Base-by-base conservation (phyloP, 1,284 basidiomycete genomes). In the Apiotrichum laibachii region DNA sequence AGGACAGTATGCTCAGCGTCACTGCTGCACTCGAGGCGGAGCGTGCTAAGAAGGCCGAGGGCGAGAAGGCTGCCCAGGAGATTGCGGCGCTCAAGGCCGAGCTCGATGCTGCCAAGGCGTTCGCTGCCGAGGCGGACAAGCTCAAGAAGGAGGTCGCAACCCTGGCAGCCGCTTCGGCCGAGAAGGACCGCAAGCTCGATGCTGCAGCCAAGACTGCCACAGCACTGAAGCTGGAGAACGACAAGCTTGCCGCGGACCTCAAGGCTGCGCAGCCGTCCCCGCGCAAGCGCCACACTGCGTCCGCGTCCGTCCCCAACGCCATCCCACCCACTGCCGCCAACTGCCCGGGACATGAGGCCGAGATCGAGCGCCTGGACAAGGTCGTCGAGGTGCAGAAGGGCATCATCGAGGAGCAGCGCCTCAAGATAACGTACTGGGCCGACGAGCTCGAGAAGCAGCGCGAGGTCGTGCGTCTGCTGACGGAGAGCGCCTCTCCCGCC, bases 351-450 rank as follows among this genome's bases (percentile, higher is more conserved):
- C 49, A 50, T 12, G 18, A n/a, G 10, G 49, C 35, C 35, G 71
- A 77, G 55, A 70, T 76, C 45, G 68, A 71, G 16, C 55, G 67
- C 47, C 65, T 77, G 55, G 76, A 76, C 61, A 75, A 70, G 62
- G 69, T 77, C 12, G 68, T 79, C 34, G 70, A 72, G 35, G 67
- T 68, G 21, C 72, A 77, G 59, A 68, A 74, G 61, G 66, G 56
- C 5, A 63, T 77, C 31, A 77, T 77, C 35, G 70, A 71, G 13
- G 73, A 76, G 52, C 71, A 77, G 61, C 62, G 71, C 53, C 66
- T 66, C 60, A 76, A 75, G 67, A 75, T 79, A 40, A 63, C 66
- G 50, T 60, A 67, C 42, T 79, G 76, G 76, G 64, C 69, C n/a
- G 67, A 67, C 67, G 69, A 76, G 46, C 72, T 77, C 19, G 68